Evolutionary conservation across 2,329 filamentous ascomycete species (phyloP), one percentile per base, ranked within the genome.

Genomic region (Colletotrichum sp.): DNA sequence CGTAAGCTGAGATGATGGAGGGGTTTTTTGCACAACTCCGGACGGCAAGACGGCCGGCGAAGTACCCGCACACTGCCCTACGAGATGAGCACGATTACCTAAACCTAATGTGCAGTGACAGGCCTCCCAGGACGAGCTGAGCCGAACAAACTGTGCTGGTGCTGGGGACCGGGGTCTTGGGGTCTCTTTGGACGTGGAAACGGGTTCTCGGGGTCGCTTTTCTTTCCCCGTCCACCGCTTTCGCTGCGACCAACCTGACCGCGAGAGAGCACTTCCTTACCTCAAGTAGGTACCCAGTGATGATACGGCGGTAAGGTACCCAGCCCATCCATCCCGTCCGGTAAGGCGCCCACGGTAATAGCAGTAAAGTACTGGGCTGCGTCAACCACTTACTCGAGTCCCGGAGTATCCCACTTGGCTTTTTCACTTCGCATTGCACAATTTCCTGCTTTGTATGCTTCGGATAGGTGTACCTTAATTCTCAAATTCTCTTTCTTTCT

Each of bases 171-270:
- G 67, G 71, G 60, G 60, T 70, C 60, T 21, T 65, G 28, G 48
- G 34, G 55, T 36, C 60, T 38, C 8, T 64, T 64, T 18, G 21
- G 58, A 24, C 28, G 30, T 64, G 34, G 52, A 58, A 34, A 75
- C 72, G 72, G 60, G 48, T 61, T 60, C 67, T 74, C 71, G 72
- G 72, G 55, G 72, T 60, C 67, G 61, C 48, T 60, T 66, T 55
- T 52, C 38, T 60, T 60, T 21, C 38, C 55, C 26, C 24, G 55
- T 56, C 69, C 62, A 74, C 60, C 60, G 62, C 72, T 66, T 32
- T 71, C 71, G 48, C 67, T 30, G 52, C 61, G 55, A 71, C 61
- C 52, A 64, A 32, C 62, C n/a, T 34, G 43, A 56, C 43, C n/a
- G 43, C 43, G 43, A 52, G 13, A 12, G 43, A 52, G 43, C 43